Evolutionary conservation across 1,284 basidiomycete species (phyloP).

Genomic region (Phenoliferia sp.): DNA sequence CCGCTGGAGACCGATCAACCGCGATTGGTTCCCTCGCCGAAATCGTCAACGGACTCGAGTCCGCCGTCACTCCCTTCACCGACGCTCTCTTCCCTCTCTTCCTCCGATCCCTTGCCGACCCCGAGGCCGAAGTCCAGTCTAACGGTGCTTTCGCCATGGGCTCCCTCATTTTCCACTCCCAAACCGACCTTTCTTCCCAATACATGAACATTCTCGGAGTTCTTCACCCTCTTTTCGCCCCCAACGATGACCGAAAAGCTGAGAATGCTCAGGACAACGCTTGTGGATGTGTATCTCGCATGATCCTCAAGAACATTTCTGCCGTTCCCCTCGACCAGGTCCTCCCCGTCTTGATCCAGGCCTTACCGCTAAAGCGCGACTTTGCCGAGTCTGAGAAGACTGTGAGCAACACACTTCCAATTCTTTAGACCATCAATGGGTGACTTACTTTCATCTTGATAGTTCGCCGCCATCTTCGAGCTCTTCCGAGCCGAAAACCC

Average conservation of each 20-base stretch:
- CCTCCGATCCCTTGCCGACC: conserved; percentile 74
- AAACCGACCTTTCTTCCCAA: conserved; percentile 75
- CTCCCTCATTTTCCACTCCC: conserved; percentile 82
- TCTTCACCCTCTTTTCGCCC: conserved; percentile 76
- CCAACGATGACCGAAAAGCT: conserved; percentile 49
- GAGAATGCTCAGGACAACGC: conserved; percentile 94
- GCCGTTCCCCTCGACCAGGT: conserved; percentile 81
- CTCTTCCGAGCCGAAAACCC: conserved; percentile 71
- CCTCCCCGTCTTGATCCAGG: conserved; percentile 73
- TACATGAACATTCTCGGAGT: conserved; percentile 73
- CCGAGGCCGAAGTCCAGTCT: conserved; percentile 86
- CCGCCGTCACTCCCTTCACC: conserved; percentile 75
- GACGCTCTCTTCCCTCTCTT: conserved; percentile 72
- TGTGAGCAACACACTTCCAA: conserved; percentile 9
- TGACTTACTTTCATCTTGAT: conserved; percentile 38
- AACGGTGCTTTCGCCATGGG: conserved; percentile 95
- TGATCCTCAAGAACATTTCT: conserved; percentile 74
- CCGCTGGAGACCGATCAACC: conserved; percentile 84
- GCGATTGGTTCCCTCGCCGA: conserved; percentile 93
- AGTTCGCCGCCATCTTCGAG: conserved; percentile 80
- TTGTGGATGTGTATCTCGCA: conserved; percentile 80
- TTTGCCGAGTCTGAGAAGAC: conserved; percentile 32
- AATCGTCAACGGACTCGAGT: conserved; percentile 89
- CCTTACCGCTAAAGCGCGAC: conserved; percentile 61
- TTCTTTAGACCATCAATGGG: conserved; percentile 1